A percentile compares a stretch with the other conserved stretches of the same genome.
Conservation (phyloP, 768 basidiomycete genomes). For the Symmetrospora coprosmae region DNA sequence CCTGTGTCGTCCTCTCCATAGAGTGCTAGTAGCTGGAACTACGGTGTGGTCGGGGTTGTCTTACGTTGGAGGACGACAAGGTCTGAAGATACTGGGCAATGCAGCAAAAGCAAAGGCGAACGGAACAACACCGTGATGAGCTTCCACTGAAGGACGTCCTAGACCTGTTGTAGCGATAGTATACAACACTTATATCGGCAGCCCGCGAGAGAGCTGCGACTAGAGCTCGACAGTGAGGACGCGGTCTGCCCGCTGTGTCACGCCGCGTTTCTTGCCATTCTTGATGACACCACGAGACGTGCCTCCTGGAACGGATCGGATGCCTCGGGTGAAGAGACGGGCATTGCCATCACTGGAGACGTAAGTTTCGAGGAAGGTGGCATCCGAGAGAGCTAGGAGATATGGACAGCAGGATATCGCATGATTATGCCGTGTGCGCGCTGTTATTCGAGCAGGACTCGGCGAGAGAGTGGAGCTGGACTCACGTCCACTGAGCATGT, state of each 20-base stretch:
- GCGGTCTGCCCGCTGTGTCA: background rate
- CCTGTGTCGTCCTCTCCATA: too few species aligned
- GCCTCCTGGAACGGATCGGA: background rate
- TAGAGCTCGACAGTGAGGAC: background rate
- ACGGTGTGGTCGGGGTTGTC: constrained; percentile 73
- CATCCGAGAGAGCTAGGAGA: background rate
- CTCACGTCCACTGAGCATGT: background rate
- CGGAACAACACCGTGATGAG: too few species aligned
- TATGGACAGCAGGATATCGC: background rate
- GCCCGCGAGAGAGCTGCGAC: background rate
- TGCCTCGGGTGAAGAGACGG: constrained; percentile 1
- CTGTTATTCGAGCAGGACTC: background rate
- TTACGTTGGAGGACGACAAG: constrained; percentile 34
- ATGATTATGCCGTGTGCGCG: background rate
- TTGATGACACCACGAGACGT: constrained; percentile 10
- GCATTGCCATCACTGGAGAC: constrained; percentile 21
- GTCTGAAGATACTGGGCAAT: background rate
- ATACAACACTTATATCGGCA: background rate
- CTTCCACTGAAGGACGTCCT: too few species aligned
- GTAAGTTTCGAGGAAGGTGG: background rate
- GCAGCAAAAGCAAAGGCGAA: constrained; percentile 4
- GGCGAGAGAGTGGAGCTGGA: background rate
- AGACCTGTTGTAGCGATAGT: background rate
- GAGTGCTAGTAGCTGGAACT: constrained; percentile 73
- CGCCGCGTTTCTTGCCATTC: constrained; percentile 12